Percentiles rank a stretch among this genome's conserved stretches.
phyloP scores from a whole-genome alignment of 805 yeast genomes.

The Yarrowia sp. region DNA sequence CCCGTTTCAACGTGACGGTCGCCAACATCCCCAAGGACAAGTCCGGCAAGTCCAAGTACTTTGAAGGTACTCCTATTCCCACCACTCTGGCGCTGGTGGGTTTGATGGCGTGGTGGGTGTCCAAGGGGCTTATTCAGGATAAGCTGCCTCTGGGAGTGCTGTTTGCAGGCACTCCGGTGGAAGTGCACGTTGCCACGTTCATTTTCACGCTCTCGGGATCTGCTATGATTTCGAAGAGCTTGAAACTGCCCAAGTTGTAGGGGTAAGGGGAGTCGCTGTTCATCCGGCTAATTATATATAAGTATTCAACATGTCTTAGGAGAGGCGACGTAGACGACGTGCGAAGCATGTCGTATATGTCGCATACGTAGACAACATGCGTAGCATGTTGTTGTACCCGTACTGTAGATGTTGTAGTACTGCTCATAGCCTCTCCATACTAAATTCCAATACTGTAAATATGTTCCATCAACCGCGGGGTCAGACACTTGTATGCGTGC shows the following conservation, averaged over 20 bases:
- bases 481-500: too few species aligned
- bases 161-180: constrained; percentile 56
- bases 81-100: constrained; percentile 73
- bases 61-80: constrained; percentile 97
- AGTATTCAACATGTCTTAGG: too few species aligned
- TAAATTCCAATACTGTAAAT: too few species aligned
- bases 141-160: constrained; percentile 66
- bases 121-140: constrained; percentile 43
- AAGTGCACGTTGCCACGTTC: constrained; percentile 68
- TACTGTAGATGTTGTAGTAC: too few species aligned
- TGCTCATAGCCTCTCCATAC: too few species aligned
- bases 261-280: background rate
- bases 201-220: constrained; percentile 79
- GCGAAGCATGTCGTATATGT: too few species aligned
- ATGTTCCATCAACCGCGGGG: too few species aligned
- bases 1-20: constrained; percentile 93
- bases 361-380: too few species aligned
- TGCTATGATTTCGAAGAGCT: constrained; percentile 84
- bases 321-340: too few species aligned
- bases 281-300: constrained; percentile 23
- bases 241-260: constrained; percentile 85
- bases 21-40: constrained; percentile 88
- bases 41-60: constrained; percentile 81
- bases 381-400: too few species aligned
- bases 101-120: constrained; percentile 67